Base-by-base conservation (phyloP, 768 basidiomycete genomes). In the Daedaleopsis nitida region DNA sequence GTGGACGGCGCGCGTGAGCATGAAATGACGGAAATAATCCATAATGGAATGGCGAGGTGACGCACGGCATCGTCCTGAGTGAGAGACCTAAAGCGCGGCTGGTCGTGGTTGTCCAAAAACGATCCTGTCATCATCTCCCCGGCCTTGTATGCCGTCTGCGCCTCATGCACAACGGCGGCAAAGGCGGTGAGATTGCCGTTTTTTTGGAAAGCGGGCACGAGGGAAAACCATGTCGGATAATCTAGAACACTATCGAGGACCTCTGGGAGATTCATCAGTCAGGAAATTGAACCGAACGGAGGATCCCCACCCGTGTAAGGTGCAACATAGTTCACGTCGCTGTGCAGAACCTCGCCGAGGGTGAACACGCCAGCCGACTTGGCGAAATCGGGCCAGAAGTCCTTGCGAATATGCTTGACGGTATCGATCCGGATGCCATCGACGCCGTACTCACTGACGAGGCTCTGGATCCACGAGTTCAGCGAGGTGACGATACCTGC, bases 341-440 rank as follows among this genome's bases (percentile, higher is more conserved):
- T 71, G 59, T 78, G 72, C 63, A 79, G 67, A 21, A 87, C 81
- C 72, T 87, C 86, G 38, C 86, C 86, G 39, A 86, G 74, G 56
- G 80, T 82, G 66, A 78, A 85, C 10, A 85, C 77, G 5, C 78
- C 80, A 0, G 83, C 81, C 12, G 80, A 71, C 21, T 71, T 66
- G 51, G 78, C 73, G 67, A 86, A 86, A 5, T 67, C 77, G 10
- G 75, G 76, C 85, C 85, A 87, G 69, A 87, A 87, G 21, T 77
- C 73, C 64, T 76, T 76, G 1, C 78, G 73, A 64, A 87, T 74
- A 67, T 84, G 83, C 69, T 85, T 86, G 62, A 81, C 84, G 5
- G 85, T 83, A 57, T 86, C 85, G 69, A 87, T 79, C 24, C 86
- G 78, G 34, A 86, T 66, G 10, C 85, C 83, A 65, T 87, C 86